Base-by-base conservation (phyloP, 805 yeast genomes). In the Ascoidea rubescens region DNA sequence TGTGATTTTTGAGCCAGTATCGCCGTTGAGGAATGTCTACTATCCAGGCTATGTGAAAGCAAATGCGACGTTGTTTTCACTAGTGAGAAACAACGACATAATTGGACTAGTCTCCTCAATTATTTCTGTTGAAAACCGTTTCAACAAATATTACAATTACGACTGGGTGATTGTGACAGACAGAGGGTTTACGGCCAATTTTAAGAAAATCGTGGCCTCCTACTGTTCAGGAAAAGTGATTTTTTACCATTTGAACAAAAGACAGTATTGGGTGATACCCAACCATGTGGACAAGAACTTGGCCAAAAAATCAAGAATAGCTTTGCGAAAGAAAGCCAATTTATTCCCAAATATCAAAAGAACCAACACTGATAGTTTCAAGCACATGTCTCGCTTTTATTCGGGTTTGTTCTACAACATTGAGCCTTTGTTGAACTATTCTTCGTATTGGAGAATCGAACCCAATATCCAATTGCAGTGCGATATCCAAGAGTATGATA, bases 81-180 rank as follows among this genome's bases (percentile, higher is more conserved):
- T 83, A n/a, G 83, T 84, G 55, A 71, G 84, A 48, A 82, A 84
- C 62, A 58, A 65, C 4, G 89, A 84, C 50, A 62, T 82, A 1
- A 73, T 66, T 55, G 67, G 67, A 1, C 67, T 83, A 56, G 57
- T 79, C 7, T 74, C 72, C 48, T 74, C 87, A 10, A 71, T 83
- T 45, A 75, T 74, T 54, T 70, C 69, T 51, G 73, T 87, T 45
- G 95, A 87, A 71, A 87, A 84, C 64, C 75, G 90, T 52, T 89
- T 89, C 71, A 89, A 91, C 70, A 64, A 67, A 50, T 71, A 81
- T 56, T 89, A 62, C 68, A 78, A 85, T 58, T 90, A 90, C 65
- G 95, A 88, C 64, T 90, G 96, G 96, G 90, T 89, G 14, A 90
- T 90, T 66, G 70, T 91, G 58, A 90, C 91, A 67, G 91, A 91